phyloP scores from a whole-genome alignment of 2,329 filamentous ascomycete species.

The Amauroascus verrucosus region DNA sequence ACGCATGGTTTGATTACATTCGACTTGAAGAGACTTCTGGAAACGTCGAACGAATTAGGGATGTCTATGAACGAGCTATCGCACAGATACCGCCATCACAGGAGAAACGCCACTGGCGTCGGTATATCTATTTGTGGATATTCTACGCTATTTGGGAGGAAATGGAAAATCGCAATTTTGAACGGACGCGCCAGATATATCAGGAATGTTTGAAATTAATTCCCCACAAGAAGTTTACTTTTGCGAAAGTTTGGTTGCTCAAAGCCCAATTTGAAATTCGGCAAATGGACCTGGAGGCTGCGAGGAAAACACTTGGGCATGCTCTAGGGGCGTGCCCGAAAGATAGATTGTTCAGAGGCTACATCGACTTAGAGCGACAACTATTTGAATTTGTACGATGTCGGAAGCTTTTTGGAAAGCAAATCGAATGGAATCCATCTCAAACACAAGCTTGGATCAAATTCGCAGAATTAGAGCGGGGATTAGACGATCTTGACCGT shows the following conservation, averaged over 20 bases:
- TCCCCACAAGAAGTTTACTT: constrained; percentile 94
- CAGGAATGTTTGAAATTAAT: constrained; percentile 76
- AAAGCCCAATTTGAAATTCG: constrained; percentile 90
- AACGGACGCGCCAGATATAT: constrained; percentile 81
- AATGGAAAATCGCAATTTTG: constrained; percentile 65
- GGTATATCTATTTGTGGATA: constrained; percentile 96
- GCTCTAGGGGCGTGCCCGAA: constrained; percentile 93
- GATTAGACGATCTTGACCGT: constrained; percentile 79
- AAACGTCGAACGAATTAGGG: constrained; percentile 71
- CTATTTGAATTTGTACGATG: constrained; percentile 90
- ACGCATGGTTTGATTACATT: constrained; percentile 93
- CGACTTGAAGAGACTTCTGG: constrained; percentile 77
- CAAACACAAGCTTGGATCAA: constrained; percentile 95
- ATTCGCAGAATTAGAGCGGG: constrained; percentile 86
- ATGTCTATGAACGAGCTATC: constrained; percentile 91
- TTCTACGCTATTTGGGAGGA: constrained; percentile 97
- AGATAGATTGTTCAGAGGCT: constrained; percentile 86
- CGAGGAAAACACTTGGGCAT: constrained; percentile 79
- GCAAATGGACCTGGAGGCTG: constrained; percentile 66
- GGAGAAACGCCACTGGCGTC: constrained; percentile 92
- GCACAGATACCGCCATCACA: constrained; percentile 90
- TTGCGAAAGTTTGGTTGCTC: constrained; percentile 90
- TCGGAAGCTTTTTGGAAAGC: constrained; percentile 84
- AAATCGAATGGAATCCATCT: constrained; percentile 79
- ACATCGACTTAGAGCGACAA: constrained; percentile 84